Conservation (phyloP, 768 basidiomycete genomes). For the Rhizopogon sp. region DNA sequence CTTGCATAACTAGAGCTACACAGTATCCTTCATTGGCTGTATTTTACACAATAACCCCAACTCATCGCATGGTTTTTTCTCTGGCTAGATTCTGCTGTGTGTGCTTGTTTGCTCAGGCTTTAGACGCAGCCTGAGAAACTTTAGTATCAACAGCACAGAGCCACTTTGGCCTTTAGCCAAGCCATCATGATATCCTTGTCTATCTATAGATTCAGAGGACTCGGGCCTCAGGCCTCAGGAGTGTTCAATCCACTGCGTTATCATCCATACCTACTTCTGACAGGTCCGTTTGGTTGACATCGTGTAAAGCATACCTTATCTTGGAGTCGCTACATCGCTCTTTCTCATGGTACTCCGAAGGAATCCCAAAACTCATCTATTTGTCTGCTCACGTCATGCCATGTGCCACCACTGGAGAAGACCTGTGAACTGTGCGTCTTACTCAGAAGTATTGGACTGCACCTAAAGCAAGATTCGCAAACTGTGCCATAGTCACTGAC, state of each 20-base stretch:
- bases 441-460: neutral
- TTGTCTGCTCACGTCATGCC: neutral
- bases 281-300: no score
- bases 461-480: neutral
- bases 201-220: no score
- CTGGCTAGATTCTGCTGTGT: neutral
- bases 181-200: no score
- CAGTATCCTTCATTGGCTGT: neutral
- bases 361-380: no score
- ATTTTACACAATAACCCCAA: constrained; percentile 4
- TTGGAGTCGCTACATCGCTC: neutral
- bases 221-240: no score
- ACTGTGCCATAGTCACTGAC: neutral
- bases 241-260: neutral
- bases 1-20: constrained; percentile 5
- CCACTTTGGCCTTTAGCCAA: no score
- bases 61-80: constrained; percentile 1
- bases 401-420: neutral
- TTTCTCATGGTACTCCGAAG: neutral
- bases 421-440: neutral
- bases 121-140: no score
- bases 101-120: neutral
- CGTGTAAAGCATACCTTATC: neutral
- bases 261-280: neutral
- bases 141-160: no score